Evolutionary conservation across 495 filamentous ascomycete genomes (phyloP).

Genomic region (Xylaria sp.): DNA sequence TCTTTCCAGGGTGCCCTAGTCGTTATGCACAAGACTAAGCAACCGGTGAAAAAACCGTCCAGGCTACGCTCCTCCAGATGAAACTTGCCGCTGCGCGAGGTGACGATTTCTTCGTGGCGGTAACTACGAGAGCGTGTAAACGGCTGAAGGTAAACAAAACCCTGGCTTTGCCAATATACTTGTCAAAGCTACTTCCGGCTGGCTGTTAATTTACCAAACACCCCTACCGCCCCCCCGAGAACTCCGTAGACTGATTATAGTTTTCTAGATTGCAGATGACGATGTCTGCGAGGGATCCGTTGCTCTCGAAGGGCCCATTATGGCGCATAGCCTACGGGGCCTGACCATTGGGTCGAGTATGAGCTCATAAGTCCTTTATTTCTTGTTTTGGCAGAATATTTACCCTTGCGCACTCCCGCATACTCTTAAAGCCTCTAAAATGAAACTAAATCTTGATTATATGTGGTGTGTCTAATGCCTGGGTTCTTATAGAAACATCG

Average conservation of each 20-base stretch:
- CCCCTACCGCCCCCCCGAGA: neutral
- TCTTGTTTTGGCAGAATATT: neutral
- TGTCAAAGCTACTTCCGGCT: neutral
- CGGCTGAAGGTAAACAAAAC: constrained; percentile 45
- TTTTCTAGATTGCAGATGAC: constrained; percentile 45
- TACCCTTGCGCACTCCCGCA: neutral
- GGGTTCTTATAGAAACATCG: constrained; percentile 42
- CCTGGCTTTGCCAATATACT: neutral
- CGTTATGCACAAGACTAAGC: constrained; percentile 1
- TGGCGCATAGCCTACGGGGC: constrained; percentile 54
- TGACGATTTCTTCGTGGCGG: constrained; percentile 48
- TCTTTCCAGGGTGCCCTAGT: neutral
- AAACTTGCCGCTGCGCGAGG: constrained; percentile 54
- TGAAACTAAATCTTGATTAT: neutral
- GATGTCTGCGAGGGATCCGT: constrained; percentile 60
- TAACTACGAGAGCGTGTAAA: constrained; percentile 56
- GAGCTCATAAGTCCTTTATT: neutral
- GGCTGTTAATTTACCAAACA: neutral
- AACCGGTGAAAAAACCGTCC: constrained; percentile 15
- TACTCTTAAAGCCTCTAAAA: neutral
- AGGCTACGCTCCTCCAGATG: constrained; percentile 55
- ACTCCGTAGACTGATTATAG: neutral
- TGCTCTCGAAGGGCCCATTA: constrained; percentile 55
- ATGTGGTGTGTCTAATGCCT: neutral
- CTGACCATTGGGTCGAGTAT: constrained; percentile 51